Percentiles rank a stretch among this genome's conserved stretches.
phyloP scores from a whole-genome alignment of 2,329 filamentous ascomycete species.

The Verticillium nonalfalfae region DNA sequence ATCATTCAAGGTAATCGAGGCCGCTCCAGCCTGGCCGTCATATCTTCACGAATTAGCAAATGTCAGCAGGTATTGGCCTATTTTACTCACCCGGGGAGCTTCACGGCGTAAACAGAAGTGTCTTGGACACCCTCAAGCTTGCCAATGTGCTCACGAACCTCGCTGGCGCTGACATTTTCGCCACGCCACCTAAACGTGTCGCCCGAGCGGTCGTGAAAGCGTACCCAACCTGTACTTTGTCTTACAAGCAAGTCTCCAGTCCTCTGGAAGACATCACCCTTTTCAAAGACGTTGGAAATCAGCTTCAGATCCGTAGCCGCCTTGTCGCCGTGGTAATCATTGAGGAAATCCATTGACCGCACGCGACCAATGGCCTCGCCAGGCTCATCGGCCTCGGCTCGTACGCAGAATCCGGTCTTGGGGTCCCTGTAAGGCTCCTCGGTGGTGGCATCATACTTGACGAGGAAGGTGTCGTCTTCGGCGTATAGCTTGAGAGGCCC shows the following conservation, averaged over 20 bases:
- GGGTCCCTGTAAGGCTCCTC: conserved; percentile 60
- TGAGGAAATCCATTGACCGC: conserved; percentile 51
- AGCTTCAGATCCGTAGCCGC: conserved; percentile 62
- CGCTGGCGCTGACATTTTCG: conserved; percentile 60
- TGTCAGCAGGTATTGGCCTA: too few species aligned
- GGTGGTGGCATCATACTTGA: conserved; percentile 61
- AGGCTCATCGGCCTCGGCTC: conserved; percentile 57
- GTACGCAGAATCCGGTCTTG: conserved; percentile 59
- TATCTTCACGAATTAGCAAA: not conserved
- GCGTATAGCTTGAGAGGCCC: not conserved
- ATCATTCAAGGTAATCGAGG: not conserved
- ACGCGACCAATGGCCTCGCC: conserved; percentile 66
- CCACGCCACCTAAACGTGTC: conserved; percentile 73
- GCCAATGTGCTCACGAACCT: conserved; percentile 37
- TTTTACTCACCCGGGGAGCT: not conserved
- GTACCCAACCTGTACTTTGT: conserved; percentile 58
- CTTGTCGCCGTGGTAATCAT: conserved; percentile 63
- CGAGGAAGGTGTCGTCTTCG: conserved; percentile 51
- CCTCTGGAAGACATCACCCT: conserved; percentile 63
- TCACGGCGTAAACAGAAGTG: not conserved
- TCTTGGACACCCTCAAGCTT: not conserved
- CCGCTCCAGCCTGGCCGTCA: not conserved
- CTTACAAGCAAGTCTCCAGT: conserved; percentile 60
- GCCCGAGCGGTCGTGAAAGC: conserved; percentile 49
- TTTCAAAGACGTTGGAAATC: conserved; percentile 55